Evolutionary conservation across 805 yeast species (phyloP).

Genomic region (Ogataea naganishii): DNA sequence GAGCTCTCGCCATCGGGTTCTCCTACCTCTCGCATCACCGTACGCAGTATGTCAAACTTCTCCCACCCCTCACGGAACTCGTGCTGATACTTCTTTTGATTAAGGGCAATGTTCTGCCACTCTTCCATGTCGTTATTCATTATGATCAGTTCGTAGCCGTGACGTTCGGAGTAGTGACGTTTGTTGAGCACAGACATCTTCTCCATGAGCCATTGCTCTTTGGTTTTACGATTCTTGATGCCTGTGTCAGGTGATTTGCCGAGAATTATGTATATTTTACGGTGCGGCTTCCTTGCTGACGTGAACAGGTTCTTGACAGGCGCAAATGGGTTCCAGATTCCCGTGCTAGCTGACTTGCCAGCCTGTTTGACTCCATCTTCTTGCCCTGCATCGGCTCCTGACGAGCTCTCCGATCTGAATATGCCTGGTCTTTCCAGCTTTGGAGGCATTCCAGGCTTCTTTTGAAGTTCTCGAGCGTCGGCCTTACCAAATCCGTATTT

Average conservation of each 20-base stretch:
- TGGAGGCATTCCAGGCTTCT: conserved; percentile 21
- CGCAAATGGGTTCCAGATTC: too few species aligned
- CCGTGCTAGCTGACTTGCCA: not conserved
- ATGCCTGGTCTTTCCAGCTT: conserved; percentile 18
- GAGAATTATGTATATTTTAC: conserved; percentile 26
- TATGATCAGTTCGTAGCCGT: conserved; percentile 39
- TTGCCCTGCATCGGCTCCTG: conserved; percentile 5
- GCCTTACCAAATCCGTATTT: conserved; percentile 10
- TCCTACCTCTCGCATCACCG: conserved; percentile 24
- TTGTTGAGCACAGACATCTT: conserved; percentile 38
- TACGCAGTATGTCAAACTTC: conserved; percentile 28
- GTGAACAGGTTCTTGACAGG: too few species aligned
- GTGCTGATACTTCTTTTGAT: conserved; percentile 38
- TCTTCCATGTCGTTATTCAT: conserved; percentile 15
- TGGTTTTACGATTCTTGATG: conserved; percentile 28
- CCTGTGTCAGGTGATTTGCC: conserved; percentile 35
- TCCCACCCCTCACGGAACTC: conserved; percentile 42
- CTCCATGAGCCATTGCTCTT: conserved; percentile 37
- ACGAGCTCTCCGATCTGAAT: conserved; percentile 8
- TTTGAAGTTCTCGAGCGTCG: conserved; percentile 6
- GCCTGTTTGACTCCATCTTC: not conserved
- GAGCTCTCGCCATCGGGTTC: conserved; percentile 12
- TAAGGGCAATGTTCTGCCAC: conserved; percentile 30
- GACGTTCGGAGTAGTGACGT: conserved; percentile 36
- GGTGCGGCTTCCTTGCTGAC: conserved; percentile 11